phyloP scores from a whole-genome alignment of 2,329 filamentous ascomycete species.

The Fusarium floridanum region DNA sequence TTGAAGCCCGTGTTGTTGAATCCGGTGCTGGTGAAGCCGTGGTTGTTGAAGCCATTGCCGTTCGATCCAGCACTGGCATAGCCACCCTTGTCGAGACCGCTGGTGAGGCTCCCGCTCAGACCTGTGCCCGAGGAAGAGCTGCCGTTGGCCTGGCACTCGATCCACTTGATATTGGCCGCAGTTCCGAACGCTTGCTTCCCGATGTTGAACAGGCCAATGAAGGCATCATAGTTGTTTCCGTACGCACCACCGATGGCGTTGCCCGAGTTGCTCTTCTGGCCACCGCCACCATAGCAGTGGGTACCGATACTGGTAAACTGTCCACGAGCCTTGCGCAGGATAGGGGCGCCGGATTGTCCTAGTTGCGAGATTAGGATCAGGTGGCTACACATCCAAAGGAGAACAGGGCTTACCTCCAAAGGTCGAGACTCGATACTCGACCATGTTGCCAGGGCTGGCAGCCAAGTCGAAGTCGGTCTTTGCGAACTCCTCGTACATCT shows the following conservation, averaged over 20 bases:
- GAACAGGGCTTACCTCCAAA: conserved; percentile 41
- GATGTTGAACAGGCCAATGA: conserved; percentile 27
- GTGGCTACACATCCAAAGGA: not conserved
- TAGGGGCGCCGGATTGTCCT: conserved; percentile 49
- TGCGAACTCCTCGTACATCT: conserved; percentile 51
- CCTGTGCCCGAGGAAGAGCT: not conserved
- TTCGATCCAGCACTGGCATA: not conserved
- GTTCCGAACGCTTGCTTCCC: not conserved
- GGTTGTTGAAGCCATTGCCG: not conserved
- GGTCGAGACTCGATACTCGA: conserved; percentile 49
- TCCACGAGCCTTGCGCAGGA: conserved; percentile 33
- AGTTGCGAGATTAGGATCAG: not conserved
- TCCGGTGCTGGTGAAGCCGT: not conserved
- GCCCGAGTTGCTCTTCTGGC: conserved; percentile 42
- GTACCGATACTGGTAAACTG: conserved; percentile 44
- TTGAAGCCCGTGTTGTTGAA: not conserved
- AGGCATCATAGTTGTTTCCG: conserved; percentile 43
- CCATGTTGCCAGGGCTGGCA: conserved; percentile 42
- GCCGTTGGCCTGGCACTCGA: not conserved
- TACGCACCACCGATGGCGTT: conserved; percentile 39
- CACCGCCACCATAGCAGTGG: conserved; percentile 46
- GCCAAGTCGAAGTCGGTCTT: conserved; percentile 42
- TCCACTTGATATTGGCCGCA: not conserved
- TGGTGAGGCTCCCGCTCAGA: not conserved
- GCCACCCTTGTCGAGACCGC: not conserved